Percentiles rank a stretch among this genome's conserved stretches.
Evolutionary conservation across 2,329 filamentous ascomycete species (phyloP).

Genomic region (Exophiala sideris): DNA sequence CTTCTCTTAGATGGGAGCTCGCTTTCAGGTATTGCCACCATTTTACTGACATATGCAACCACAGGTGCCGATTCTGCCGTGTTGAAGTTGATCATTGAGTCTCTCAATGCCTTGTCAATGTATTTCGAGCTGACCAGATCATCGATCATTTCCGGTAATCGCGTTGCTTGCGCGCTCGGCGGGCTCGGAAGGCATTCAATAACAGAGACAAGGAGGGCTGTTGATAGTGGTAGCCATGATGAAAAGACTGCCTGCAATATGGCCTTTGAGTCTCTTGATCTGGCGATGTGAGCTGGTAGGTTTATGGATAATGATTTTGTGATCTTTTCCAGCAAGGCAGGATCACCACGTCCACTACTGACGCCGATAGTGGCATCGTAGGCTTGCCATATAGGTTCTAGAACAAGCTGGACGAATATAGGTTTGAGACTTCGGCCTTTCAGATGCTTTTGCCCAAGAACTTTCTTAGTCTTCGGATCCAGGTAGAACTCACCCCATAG

Average conservation of each 20-base stretch:
- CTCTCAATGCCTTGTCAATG: constrained; percentile 65
- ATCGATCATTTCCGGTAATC: constrained; percentile 75
- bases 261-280: constrained; percentile 77
- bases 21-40: constrained; percentile 92
- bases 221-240: constrained; percentile 88
- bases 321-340: constrained; percentile 82
- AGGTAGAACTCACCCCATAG: constrained; percentile 97
- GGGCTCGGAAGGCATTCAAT: constrained; percentile 90
- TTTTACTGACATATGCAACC: constrained; percentile 95
- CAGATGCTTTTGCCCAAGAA: constrained; percentile 84
- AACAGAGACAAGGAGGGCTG: constrained; percentile 86
- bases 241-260: constrained; percentile 84
- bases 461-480: constrained; percentile 93
- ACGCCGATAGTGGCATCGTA: constrained; percentile 81
- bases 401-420: constrained; percentile 93
- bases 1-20: constrained; percentile 86
- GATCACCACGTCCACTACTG: constrained; percentile 77
- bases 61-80: constrained; percentile 68
- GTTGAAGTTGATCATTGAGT: constrained; percentile 82
- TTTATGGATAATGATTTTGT: constrained; percentile 84
- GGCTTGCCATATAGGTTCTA: constrained; percentile 94
- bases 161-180: constrained; percentile 69
- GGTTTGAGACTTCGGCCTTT: constrained; percentile 90
- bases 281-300: constrained; percentile 77
- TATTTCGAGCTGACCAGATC: constrained; percentile 72